Base-by-base conservation (phyloP, 2,329 filamentous ascomycete species). In the Penicillium sclerotiorum region DNA sequence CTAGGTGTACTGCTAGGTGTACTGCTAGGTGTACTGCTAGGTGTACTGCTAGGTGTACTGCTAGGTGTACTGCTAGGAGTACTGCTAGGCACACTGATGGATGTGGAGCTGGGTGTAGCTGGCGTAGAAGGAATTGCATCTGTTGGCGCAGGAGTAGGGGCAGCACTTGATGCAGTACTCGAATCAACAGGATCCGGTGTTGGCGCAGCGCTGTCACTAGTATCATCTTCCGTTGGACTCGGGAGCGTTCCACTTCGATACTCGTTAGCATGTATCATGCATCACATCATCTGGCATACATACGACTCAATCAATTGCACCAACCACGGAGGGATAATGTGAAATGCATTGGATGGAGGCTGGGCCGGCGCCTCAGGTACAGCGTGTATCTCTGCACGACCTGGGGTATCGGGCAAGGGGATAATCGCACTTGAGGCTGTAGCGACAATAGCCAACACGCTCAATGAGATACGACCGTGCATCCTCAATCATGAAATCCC, bases 351-450 rank as follows among this genome's bases (percentile, higher is more conserved):
- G 6, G 33, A 30, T 3, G 15, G 32, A n/a, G 43, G 32, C 11
- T 36, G 1, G 17, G 30, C 42, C n/a, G 32, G 42, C 8, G 33
- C 33, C 28, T 39, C 23, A 12, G 43, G 43, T 20, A n/a, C 17
- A 38, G n/a, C 32, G 20, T 41, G 20, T 15, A 30, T 15, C 8
- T 18, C 21, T 1, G 11, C 43, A 22, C 35, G 17, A 47, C 6
- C 15, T 17, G 43, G 27, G 7, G 38, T 25, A 2, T 6, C 39
- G 7, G 38, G 9, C 3, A 50, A 17, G 23, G 61, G 60, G 27
- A 54, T 20, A 36, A 54, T 42, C 30, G 57, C 52, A 41, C 57
- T 39, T 9, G 52, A 62, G 8, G 43, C 52, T 5, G 50, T 44
- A 20, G 45, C 36, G 7, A 50, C 15, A 25, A 52, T 20, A 33